phyloP scores from a whole-genome alignment of 2,329 filamentous ascomycete species.

The Ceratocystiopsis brevicomis region DNA sequence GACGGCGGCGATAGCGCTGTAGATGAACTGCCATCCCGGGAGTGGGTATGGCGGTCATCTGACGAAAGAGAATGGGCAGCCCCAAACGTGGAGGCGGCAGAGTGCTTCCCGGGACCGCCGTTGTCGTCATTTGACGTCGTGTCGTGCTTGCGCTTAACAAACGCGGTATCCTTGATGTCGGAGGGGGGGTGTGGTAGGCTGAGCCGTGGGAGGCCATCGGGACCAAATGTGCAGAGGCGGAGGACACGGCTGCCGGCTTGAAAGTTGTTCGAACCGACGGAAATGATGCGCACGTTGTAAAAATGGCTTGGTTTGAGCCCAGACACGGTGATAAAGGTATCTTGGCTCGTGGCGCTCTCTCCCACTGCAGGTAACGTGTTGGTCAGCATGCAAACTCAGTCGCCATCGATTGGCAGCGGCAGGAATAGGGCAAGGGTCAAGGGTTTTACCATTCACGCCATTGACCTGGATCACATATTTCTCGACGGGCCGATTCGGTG shows the following conservation, averaged over 20 bases:
- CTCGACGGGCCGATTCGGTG: conserved; percentile 45
- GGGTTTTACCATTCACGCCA: conserved; percentile 57
- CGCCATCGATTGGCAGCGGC: too few relatives aligned
- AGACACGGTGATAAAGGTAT: conserved; percentile 80
- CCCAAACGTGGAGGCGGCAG: conserved; percentile 7
- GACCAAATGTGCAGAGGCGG: conserved; percentile 57
- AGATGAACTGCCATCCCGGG: conserved; percentile 41
- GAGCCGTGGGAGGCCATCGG: conserved; percentile 42
- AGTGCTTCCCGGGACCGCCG: conserved; percentile 16
- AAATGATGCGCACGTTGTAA: conserved; percentile 85
- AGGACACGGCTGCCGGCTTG: conserved; percentile 75
- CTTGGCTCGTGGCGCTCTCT: conserved; percentile 55
- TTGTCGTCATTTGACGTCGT: conserved; percentile 31
- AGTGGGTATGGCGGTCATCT: conserved; percentile 25
- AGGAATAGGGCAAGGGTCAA: not conserved
- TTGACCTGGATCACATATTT: conserved; percentile 91
- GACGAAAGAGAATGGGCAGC: conserved; percentile 3
- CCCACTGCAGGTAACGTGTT: conserved; percentile 39
- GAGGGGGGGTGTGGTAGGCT: conserved; percentile 37
- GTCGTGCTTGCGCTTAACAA: conserved; percentile 21
- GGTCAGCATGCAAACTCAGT: not conserved
- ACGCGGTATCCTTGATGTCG: conserved; percentile 33
- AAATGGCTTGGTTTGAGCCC: conserved; percentile 72
- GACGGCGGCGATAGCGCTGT: conserved; percentile 10
- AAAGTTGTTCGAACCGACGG: conserved; percentile 80